These are phyloP conservation scores for Bipolaris oryzae DNA, from an alignment of 2,329 filamentous ascomycete species.

Conservation along the genomic window DNA sequence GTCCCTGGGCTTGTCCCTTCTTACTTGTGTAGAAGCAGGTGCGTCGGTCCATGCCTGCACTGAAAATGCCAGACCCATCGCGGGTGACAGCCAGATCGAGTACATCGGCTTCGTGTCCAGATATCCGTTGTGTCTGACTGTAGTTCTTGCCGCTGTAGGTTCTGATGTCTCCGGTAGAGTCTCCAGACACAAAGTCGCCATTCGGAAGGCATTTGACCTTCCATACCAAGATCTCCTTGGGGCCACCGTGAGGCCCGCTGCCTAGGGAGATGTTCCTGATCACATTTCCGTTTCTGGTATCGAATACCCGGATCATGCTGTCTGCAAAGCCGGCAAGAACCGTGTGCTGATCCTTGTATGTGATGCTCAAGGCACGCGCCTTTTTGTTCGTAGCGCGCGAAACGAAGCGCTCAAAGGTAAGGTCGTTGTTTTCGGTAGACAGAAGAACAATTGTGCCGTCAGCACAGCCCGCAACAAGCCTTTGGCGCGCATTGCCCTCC, in stretches of 20 bases:
- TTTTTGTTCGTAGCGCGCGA: conserved; percentile 80
- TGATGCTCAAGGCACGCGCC: conserved; percentile 86
- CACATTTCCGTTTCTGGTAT: conserved; percentile 77
- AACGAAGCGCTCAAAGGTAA: conserved; percentile 79
- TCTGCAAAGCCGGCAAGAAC: conserved; percentile 95
- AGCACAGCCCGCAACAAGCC: conserved; percentile 85
- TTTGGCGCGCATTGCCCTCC: conserved; percentile 49
- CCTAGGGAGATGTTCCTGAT: conserved; percentile 86
- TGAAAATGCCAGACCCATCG: conserved; percentile 82
- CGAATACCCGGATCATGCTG: conserved; percentile 89
- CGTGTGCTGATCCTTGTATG: conserved; percentile 82
- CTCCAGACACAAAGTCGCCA: conserved; percentile 90
- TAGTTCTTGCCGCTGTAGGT: conserved; percentile 96
- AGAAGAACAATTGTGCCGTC: conserved; percentile 89
- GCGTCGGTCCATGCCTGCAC: conserved; percentile 87
- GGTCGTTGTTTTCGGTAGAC: conserved; percentile 81
- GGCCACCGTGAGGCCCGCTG: conserved; percentile 74
- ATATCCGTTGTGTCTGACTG: conserved; percentile 82
- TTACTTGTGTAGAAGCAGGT: conserved; percentile 76
- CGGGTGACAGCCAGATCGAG: conserved; percentile 82
- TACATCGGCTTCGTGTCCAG: conserved; percentile 87
- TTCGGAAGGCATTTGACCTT: conserved; percentile 85
- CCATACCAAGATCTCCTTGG: conserved; percentile 90
- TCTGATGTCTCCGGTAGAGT: conserved; percentile 90
- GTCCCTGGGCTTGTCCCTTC: conserved; percentile 35